phyloP scores from a whole-genome alignment of 148 eudicot species.

The Rhododendron mucronatum region DNA sequence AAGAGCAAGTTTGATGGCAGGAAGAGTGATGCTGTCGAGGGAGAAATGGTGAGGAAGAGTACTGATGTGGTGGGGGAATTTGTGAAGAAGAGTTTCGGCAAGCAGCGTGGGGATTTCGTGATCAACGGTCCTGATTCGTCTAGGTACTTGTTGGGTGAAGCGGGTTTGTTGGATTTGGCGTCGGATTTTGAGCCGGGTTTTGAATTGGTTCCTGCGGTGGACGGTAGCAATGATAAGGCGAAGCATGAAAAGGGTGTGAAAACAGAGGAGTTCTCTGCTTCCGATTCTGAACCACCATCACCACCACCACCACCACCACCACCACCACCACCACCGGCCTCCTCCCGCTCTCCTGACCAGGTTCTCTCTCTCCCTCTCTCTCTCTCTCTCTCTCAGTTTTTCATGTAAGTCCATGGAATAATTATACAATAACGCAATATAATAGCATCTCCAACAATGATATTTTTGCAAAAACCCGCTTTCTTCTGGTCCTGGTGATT shows the following conservation, averaged over 20 bases:
- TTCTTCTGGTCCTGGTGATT: too few species aligned
- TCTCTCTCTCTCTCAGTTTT: too few species aligned
- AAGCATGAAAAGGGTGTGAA: slow-evolving; percentile 8
- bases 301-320: background rate
- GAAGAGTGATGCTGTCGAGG: background rate
- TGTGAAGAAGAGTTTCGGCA: slow-evolving; percentile 24
- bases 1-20: background rate
- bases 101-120: slow-evolving; percentile 33
- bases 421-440: too few species aligned
- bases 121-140: slow-evolving; percentile 66
- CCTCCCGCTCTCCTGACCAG: slow-evolving; percentile 34
- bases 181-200: slow-evolving; percentile 43
- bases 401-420: too few species aligned
- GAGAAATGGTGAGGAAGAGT: background rate
- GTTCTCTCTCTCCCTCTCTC: slow-evolving; percentile 17
- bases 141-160: slow-evolving; percentile 54
- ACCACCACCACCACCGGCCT: background rate
- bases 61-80: background rate
- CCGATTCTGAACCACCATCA: slow-evolving; percentile 7
- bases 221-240: background rate
- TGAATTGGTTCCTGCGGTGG: slow-evolving; percentile 13
- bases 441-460: too few species aligned
- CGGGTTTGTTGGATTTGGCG: slow-evolving; percentile 25
- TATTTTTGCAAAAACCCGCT: too few species aligned
- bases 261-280: slow-evolving; percentile 9